These are phyloP conservation scores for Spirogloea muscicola DNA, from an alignment of 139 green algal species.

Conservation along the genomic window DNA sequence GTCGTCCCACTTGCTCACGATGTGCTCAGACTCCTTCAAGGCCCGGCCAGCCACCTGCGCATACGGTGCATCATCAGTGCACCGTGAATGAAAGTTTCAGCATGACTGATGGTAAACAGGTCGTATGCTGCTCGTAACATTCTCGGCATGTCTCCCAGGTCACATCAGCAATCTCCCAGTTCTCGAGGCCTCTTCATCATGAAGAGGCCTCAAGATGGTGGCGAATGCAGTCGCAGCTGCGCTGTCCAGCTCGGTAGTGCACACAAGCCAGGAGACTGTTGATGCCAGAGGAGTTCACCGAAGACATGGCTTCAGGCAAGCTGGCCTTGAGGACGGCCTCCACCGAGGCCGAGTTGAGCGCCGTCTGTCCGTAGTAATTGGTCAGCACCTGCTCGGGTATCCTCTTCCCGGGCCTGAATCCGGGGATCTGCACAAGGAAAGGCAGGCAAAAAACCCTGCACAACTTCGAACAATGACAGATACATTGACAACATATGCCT, in stretches of 20 bases:
- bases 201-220: background rate
- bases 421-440: constrained; percentile 14
- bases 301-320: background rate
- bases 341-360: background rate
- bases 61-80: too few species aligned
- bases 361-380: background rate
- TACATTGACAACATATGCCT: too few species aligned
- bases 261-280: background rate
- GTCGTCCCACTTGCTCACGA: constrained; percentile 18
- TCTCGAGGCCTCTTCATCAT: too few species aligned
- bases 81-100: background rate
- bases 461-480: too few species aligned
- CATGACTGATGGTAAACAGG: background rate
- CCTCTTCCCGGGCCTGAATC: constrained; percentile 1
- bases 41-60: constrained; percentile 18
- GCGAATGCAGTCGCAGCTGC: background rate
- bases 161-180: too few species aligned
- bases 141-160: background rate
- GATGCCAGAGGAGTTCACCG: background rate
- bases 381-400: constrained; percentile 4
- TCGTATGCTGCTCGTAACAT: background rate
- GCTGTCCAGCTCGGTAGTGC: background rate
- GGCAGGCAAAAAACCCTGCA: too few species aligned
- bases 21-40: constrained; percentile 38
- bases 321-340: constrained; percentile 1